Base-by-base conservation (phyloP, 2,329 filamentous ascomycete genomes). In the Tolypocladium guangdongense region DNA sequence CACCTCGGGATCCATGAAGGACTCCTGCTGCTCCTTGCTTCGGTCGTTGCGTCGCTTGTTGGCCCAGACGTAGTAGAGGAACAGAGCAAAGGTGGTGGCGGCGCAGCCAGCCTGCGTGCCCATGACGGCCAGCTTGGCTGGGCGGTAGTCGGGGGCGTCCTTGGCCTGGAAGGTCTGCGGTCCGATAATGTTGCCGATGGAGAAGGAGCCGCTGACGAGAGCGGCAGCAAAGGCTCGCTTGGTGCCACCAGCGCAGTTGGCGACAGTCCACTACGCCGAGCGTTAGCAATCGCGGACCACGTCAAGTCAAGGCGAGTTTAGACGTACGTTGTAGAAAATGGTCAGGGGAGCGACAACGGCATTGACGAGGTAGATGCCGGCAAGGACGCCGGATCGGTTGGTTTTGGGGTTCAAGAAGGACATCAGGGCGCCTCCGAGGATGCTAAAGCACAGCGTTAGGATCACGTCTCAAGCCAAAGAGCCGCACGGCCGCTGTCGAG, bases 111-210 rank as follows among this genome's bases (percentile, higher is more conserved):
- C 70, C 55, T 77, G 73, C 5, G 76, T 80, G 12, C 69, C 75
- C 63, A 82, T 71, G 53, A 82, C 75, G 18, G 77, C 73, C 27
- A 81, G 71, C 60, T 81, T 79, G 18, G 77, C 79, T 0, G 76
- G 77, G 14, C 72, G 70, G 58, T 76, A 81, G 3, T 75, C 66
- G 1, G 78, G 79, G 0, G 72, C 75, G 55, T 82, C 77, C 41
- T 68, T 68, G 2, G 69, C 69, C 58, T 75, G 75, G 66, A 82
- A 81, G 3, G 77, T 80, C 61, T 80, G 75, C 0, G 78, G 78
- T 0, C 78, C 78, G 56, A 81, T 80, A 53, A 81, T 77, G 62
- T 79, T 82, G 18, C 76, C 78, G 5, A 78, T 63, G 0, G 75
- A 75, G 62, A 79, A 80, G 20, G 72, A 72, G 30, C 74, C 74